These are phyloP conservation scores for Wickerhamiella galacta DNA, from an alignment of 805 yeast species.

Conservation along the genomic window DNA sequence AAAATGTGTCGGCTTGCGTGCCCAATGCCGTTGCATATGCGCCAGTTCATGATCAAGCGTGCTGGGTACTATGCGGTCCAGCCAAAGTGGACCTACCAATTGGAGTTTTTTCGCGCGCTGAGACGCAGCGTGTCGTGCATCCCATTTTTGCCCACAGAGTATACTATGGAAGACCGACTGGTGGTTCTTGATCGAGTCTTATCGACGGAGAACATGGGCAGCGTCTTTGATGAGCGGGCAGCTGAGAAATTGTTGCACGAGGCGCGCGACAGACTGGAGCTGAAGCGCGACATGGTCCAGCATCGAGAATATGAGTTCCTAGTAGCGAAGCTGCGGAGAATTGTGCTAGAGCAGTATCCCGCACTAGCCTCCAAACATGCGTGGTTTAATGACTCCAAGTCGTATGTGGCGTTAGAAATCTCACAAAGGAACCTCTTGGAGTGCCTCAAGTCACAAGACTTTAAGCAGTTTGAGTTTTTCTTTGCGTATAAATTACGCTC, in stretches of 20 bases:
- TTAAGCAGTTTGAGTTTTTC: background rate
- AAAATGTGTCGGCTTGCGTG: too few species aligned
- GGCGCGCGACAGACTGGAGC: background rate
- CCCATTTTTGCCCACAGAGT: too few species aligned
- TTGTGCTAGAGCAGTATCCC: background rate
- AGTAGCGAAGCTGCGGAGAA: slow-evolving; percentile 1
- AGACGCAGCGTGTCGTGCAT: too few species aligned
- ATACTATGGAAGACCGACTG: too few species aligned
- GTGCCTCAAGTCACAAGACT: background rate
- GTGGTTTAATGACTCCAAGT: slow-evolving; percentile 2
- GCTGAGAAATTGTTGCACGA: background rate
- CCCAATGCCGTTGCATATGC: too few species aligned
- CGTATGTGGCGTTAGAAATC: slow-evolving; percentile 2
- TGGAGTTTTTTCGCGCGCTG: too few species aligned
- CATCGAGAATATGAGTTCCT: background rate
- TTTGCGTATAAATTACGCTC: slow-evolving; percentile 1
- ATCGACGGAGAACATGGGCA: too few species aligned
- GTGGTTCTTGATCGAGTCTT: too few species aligned
- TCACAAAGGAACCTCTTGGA: slow-evolving; percentile 2
- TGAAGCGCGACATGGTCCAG: background rate
- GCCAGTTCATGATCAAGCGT: too few species aligned
- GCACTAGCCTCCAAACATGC: background rate
- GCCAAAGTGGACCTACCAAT: too few species aligned
- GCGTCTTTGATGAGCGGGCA: too few species aligned
- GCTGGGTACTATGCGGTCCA: too few species aligned